phyloP scores from a whole-genome alignment of 176 grass and related monocot species.

The Lolium perenne region DNA sequence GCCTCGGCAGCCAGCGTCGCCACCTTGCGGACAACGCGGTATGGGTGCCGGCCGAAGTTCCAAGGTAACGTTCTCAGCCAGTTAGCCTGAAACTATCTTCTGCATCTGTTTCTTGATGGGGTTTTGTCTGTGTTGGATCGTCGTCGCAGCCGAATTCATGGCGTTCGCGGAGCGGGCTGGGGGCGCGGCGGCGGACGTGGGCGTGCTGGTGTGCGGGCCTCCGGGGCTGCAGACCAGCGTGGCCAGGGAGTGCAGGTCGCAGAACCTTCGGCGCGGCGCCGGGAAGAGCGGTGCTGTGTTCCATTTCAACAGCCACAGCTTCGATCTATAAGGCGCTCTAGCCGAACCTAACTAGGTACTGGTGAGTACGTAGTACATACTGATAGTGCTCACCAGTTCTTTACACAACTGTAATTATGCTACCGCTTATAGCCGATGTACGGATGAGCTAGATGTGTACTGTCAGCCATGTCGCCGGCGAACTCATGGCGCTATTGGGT shows the following conservation, averaged over 20 bases:
- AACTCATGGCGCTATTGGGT: not conserved
- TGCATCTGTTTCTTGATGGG: not conserved
- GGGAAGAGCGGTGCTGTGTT: conserved; percentile 63
- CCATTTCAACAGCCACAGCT: conserved; percentile 98
- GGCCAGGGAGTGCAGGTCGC: conserved; percentile 76
- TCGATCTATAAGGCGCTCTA: conserved; percentile 61
- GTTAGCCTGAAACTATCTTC: not conserved
- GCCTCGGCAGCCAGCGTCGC: conserved; percentile 40
- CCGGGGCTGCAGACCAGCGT: conserved; percentile 69
- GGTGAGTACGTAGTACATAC: not conserved
- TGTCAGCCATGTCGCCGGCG: not conserved
- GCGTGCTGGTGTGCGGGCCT: conserved; percentile 81
- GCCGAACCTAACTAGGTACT: not conserved
- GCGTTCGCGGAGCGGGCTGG: conserved; percentile 51
- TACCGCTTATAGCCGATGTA: not conserved
- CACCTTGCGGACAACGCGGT: conserved; percentile 62
- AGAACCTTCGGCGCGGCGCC: conserved; percentile 58
- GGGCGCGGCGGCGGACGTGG: conserved; percentile 41
- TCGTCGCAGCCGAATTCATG: conserved; percentile 45
- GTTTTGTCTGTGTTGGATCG: not conserved
- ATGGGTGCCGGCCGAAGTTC: conserved; percentile 86
- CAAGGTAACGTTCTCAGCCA: conserved; percentile 50
- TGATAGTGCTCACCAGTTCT: not conserved
- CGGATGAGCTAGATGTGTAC: not conserved
- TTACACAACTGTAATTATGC: conserved; percentile 27